phyloP scores from a whole-genome alignment of 345 rosid genomes.

The Rhodamnia rubescens region DNA sequence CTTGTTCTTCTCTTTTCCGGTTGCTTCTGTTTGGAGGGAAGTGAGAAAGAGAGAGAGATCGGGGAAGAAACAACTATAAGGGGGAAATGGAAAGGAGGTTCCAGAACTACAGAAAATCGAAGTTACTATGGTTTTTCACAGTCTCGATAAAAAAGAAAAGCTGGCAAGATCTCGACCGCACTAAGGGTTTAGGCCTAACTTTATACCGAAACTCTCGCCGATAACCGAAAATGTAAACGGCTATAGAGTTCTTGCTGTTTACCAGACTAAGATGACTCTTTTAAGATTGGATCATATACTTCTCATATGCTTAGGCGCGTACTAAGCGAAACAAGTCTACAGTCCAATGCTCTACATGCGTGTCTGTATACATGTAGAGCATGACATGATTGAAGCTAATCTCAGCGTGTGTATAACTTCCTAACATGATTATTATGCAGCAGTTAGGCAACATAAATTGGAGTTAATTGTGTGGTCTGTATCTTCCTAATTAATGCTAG shows the following conservation, averaged over 20 bases:
- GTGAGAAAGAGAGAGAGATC: background rate
- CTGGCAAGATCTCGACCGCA: background rate
- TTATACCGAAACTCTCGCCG: background rate
- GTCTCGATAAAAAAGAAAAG: background rate
- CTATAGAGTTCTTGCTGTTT: background rate
- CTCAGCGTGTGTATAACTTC: background rate
- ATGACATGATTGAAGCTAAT: background rate
- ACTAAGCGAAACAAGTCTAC: background rate
- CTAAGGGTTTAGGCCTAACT: background rate
- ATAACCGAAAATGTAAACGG: background rate
- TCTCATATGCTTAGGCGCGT: background rate
- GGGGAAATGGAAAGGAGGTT: background rate
- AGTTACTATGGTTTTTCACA: background rate
- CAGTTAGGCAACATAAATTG: background rate
- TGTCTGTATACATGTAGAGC: background rate
- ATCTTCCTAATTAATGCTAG: background rate
- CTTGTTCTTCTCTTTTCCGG: background rate
- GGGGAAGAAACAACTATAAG: background rate
- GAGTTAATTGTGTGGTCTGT: background rate
- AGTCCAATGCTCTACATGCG: background rate
- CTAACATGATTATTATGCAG: background rate
- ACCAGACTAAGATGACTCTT: background rate
- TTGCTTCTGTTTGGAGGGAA: background rate
- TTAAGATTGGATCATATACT: background rate
- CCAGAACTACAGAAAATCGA: background rate